Percentiles rank a stretch among this genome's conserved stretches.
Evolutionary conservation across 2,329 filamentous ascomycete genomes (phyloP).

Genomic region (Aspergillus ruber): DNA sequence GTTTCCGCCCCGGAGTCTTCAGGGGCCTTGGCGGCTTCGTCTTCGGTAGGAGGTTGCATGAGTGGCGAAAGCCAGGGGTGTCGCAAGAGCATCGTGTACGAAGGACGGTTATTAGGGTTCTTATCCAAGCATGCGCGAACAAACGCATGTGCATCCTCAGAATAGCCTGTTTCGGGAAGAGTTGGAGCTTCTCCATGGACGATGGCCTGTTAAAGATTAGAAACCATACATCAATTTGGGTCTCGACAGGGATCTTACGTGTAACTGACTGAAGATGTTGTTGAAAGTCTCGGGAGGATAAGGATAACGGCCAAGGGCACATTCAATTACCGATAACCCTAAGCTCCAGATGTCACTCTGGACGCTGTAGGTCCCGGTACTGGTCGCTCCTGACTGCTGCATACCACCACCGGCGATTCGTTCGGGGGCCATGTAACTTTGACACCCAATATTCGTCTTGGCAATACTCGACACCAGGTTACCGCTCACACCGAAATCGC

Average conservation of each 20-base stretch:
- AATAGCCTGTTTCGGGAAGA: slow-evolving; percentile 72
- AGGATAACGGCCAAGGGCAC: slow-evolving; percentile 86
- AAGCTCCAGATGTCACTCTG: slow-evolving; percentile 98
- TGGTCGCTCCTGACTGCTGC: slow-evolving; percentile 61
- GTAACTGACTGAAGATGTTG: slow-evolving; percentile 96
- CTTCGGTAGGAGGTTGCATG: slow-evolving; percentile 67
- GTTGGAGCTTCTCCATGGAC: slow-evolving; percentile 94
- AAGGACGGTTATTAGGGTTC: slow-evolving; percentile 84
- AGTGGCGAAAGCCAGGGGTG: slow-evolving; percentile 81
- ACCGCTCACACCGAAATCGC: slow-evolving; percentile 94
- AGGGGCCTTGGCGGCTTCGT: slow-evolving; percentile 41
- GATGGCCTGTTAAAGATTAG: slow-evolving; percentile 63
- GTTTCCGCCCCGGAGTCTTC: slow-evolving; percentile 39
- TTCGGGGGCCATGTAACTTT: slow-evolving; percentile 98
- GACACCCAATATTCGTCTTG: slow-evolving; percentile 97
- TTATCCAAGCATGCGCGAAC: slow-evolving; percentile 89
- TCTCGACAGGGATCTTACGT: slow-evolving; percentile 57
- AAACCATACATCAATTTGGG: neutral
- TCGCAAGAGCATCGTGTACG: slow-evolving; percentile 79
- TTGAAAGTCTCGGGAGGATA: slow-evolving; percentile 97
- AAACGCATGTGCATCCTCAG: slow-evolving; percentile 74
- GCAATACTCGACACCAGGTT: slow-evolving; percentile 96
- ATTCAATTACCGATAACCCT: slow-evolving; percentile 91
- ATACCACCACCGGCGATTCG: slow-evolving; percentile 83
- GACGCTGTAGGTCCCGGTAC: slow-evolving; percentile 87